A percentile compares a stretch with the other conserved stretches of the same genome.
Evolutionary conservation across 179 eudicot species (phyloP).

Genomic region (Drosera spatulata): DNA sequence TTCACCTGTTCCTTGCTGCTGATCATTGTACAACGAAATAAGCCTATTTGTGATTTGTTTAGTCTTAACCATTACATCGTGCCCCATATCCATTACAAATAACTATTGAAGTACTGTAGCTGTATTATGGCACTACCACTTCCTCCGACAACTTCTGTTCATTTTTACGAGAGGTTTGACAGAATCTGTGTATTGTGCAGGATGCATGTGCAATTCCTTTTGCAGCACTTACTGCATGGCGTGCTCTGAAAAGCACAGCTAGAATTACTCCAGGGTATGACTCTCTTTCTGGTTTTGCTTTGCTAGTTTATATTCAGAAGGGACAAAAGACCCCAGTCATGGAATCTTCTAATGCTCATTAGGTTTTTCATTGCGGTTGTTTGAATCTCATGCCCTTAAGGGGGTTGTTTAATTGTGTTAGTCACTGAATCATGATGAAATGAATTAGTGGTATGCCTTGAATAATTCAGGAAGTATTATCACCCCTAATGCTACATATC

Average conservation of each 20-base stretch:
- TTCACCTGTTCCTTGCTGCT: neutral
- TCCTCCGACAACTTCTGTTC: neutral
- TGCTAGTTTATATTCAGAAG: neutral
- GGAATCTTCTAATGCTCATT: neutral
- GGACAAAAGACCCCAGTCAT: neutral
- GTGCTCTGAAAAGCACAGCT: conserved; percentile 85
- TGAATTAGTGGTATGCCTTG: too few relatives aligned
- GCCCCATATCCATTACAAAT: too few relatives aligned
- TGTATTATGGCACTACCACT: neutral
- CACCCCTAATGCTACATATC: too few relatives aligned
- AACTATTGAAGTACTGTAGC: neutral
- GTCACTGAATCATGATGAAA: too few relatives aligned
- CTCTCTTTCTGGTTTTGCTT: neutral
- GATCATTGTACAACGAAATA: neutral
- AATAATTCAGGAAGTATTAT: too few relatives aligned
- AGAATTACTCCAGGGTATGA: conserved; percentile 78
- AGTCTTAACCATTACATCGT: too few relatives aligned
- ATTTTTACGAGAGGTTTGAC: neutral
- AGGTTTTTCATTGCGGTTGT: neutral
- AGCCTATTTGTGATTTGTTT: too few relatives aligned
- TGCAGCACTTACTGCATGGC: conserved; percentile 99
- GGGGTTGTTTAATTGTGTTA: too few relatives aligned
- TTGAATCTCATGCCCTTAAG: too few relatives aligned
- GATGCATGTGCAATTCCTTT: conserved; percentile 96
- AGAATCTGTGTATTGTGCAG: conserved; percentile 25